These are phyloP conservation scores for Mycena sp. DNA, from an alignment of 1,284 basidiomycete species.

Conservation along the genomic window DNA sequence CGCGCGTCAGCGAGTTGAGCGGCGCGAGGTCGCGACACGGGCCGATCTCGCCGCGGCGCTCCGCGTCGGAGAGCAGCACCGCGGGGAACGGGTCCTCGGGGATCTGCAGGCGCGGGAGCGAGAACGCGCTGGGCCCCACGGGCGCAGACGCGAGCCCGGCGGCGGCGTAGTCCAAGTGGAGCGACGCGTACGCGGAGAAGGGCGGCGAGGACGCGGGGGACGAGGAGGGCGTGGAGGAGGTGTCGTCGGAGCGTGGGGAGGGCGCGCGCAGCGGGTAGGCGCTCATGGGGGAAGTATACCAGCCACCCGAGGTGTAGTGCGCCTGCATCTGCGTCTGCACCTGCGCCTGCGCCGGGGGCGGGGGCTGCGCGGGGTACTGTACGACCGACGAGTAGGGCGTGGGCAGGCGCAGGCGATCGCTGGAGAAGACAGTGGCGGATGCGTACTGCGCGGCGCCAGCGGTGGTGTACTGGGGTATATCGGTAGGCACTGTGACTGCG, in stretches of 20 bases:
- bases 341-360: no score
- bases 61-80: slow-evolving; percentile 28
- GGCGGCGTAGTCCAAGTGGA: background rate
- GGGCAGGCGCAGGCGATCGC: no score
- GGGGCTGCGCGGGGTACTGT: no score
- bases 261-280: background rate
- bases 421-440: no score
- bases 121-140: background rate
- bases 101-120: slow-evolving; percentile 11
- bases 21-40: slow-evolving; percentile 60
- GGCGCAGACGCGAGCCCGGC: background rate
- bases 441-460: no score
- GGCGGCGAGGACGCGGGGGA: background rate
- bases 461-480: no score
- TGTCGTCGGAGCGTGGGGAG: slow-evolving; percentile 20
- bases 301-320: no score
- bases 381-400: no score
- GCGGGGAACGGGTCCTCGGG: background rate
- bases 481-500: no score
- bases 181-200: background rate
- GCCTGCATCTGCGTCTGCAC: no score
- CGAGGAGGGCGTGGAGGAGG: slow-evolving; percentile 17
- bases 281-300: slow-evolving; percentile 8
- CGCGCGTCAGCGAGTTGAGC: slow-evolving; percentile 60
- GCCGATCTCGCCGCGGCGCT: slow-evolving; percentile 39